Evolutionary conservation across 805 yeast genomes (phyloP).

Genomic region (Starmerella sp.): DNA sequence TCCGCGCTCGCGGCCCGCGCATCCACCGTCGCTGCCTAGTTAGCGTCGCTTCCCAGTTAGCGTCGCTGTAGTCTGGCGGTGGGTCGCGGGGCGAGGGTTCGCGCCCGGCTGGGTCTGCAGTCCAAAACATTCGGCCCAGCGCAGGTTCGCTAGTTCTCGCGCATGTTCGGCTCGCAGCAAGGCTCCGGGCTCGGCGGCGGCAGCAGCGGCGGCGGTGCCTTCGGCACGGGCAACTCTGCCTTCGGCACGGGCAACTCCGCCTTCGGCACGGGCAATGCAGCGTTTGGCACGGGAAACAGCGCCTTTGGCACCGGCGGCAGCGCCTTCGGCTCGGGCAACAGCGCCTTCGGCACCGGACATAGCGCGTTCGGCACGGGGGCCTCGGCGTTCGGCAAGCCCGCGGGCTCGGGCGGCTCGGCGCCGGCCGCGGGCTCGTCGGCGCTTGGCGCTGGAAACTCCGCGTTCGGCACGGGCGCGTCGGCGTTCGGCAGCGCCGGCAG

Average conservation of each 20-base stretch:
- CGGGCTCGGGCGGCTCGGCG: too few relatives aligned
- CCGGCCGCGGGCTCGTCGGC: conserved; percentile 13
- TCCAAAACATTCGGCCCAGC: not conserved
- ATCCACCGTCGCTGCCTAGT: not conserved
- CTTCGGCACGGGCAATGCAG: conserved; percentile 7
- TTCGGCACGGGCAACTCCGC: conserved; percentile 7
- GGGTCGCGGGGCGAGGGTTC: too few relatives aligned
- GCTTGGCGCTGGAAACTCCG: conserved; percentile 15
- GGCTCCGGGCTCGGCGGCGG: conserved; percentile 6
- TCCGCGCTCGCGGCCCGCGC: not conserved
- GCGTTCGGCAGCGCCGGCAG: conserved; percentile 9
- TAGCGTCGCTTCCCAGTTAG: too few relatives aligned
- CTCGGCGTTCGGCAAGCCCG: conserved; percentile 20
- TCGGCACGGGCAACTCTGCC: conserved; percentile 4
- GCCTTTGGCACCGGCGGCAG: conserved; percentile 14
- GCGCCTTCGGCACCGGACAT: conserved; percentile 22
- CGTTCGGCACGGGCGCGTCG: conserved; percentile 16
- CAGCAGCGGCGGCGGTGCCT: conserved; percentile 14
- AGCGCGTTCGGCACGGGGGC: conserved; percentile 14
- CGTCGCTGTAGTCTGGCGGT: too few relatives aligned
- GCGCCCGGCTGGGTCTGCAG: too few relatives aligned
- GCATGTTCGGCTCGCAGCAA: not conserved
- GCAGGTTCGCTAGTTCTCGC: not conserved
- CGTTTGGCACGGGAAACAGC: conserved; percentile 18
- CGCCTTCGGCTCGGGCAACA: conserved; percentile 14